Conservation (phyloP, 129 eudicot species). For the Escallonia rubra region DNA sequence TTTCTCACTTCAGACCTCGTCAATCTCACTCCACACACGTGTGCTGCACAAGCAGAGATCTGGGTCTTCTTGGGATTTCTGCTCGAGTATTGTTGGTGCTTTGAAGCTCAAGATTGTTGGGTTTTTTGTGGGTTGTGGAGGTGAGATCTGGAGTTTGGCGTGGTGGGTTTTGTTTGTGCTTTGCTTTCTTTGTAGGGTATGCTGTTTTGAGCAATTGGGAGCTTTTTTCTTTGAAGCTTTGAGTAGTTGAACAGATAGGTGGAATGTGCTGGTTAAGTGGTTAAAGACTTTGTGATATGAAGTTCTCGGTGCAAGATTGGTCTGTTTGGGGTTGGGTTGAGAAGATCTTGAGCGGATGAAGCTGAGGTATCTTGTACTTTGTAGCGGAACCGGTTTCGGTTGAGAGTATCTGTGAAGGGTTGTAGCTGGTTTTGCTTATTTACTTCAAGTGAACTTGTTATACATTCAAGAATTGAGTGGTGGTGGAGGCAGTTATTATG, state of each 20-base stretch:
- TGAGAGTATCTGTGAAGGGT: slow-evolving; percentile 3
- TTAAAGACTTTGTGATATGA: background rate
- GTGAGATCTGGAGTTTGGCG: slow-evolving; percentile 9
- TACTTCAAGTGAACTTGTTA: background rate
- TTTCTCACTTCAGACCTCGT: background rate
- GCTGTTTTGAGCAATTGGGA: too few species aligned
- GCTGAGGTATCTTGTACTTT: slow-evolving; percentile 14
- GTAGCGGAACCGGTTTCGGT: slow-evolving; percentile 32
- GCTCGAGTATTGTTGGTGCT: background rate
- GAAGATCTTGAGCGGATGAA: slow-evolving; percentile 21
- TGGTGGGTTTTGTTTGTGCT: too few species aligned
- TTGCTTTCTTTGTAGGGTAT: too few species aligned
- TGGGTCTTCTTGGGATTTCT: background rate
- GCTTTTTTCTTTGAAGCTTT: background rate
- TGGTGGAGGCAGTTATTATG: slow-evolving; percentile 5
- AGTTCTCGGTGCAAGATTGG: background rate
- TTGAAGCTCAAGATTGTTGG: background rate
- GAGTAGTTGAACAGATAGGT: background rate
- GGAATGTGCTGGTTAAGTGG: background rate
- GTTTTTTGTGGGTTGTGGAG: background rate
- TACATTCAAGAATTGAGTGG: slow-evolving; percentile 4
- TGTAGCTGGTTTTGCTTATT: background rate
- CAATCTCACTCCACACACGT: background rate
- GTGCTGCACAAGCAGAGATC: background rate
- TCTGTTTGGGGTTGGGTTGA: slow-evolving; percentile 10